Conservation (phyloP, 495 filamentous ascomycete species). For the Hypoxylon rickii region DNA sequence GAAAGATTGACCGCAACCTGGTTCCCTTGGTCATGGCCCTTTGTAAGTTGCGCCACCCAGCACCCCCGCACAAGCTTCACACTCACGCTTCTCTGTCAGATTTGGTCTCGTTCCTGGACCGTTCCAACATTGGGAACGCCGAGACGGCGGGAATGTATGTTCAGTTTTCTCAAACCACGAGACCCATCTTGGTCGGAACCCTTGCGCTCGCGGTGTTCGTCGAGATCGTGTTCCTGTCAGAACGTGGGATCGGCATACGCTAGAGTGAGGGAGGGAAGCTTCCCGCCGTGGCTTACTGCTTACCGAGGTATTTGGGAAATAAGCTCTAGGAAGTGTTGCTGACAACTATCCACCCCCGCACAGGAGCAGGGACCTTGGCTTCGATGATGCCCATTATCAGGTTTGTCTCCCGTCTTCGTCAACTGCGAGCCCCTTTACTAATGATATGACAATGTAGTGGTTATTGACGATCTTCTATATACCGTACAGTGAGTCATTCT, state of each 20-base stretch:
- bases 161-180: not conserved
- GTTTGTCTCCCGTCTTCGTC: constrained; percentile 6
- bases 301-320: not conserved
- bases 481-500: constrained; percentile 50
- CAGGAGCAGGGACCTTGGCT: constrained; percentile 43
- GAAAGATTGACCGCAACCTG: constrained; percentile 59
- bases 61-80: not conserved
- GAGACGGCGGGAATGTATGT: constrained; percentile 55
- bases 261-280: too few relatives aligned
- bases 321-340: not conserved
- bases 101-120: constrained; percentile 67
- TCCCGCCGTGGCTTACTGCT: not conserved
- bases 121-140: constrained; percentile 73
- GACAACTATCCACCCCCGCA: not conserved
- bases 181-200: too few relatives aligned
- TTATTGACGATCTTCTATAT: constrained; percentile 81
- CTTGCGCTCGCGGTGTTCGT: too few relatives aligned
- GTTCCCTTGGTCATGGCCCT: constrained; percentile 27
- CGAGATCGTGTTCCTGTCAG: too few relatives aligned
- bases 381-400: constrained; percentile 47
- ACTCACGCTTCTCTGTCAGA: constrained; percentile 46
- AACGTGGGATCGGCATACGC: too few relatives aligned
- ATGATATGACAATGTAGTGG: constrained; percentile 54
- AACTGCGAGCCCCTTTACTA: not conserved
- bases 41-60: constrained; percentile 8